phyloP scores from a whole-genome alignment of 352 stramenopile species.

The Pythium oligandrum region DNA sequence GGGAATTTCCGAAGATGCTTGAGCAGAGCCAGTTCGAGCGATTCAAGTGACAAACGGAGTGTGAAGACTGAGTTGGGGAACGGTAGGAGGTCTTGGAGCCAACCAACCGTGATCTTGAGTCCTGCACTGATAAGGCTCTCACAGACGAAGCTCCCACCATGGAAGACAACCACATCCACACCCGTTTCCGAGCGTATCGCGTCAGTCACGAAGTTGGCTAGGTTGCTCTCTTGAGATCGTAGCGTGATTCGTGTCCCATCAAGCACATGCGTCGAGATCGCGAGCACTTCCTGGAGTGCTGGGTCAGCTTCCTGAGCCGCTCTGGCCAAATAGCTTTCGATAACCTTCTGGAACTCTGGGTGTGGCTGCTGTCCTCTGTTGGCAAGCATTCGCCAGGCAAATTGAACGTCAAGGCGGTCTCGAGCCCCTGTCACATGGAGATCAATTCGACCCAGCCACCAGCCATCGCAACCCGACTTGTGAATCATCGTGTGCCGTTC shows the following conservation, averaged over 20 bases:
- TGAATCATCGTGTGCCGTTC: constrained; percentile 62
- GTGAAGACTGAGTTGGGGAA: no score
- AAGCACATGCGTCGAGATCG: constrained; percentile 24
- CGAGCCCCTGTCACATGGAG: constrained; percentile 12
- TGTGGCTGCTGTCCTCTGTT: constrained; percentile 52
- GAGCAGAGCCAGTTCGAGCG: no score
- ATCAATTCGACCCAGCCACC: constrained; percentile 71
- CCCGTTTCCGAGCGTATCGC: constrained; percentile 27
- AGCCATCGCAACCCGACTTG: constrained; percentile 83
- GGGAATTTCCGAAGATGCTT: no score
- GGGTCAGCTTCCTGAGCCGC: constrained; percentile 43
- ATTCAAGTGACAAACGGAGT: no score
- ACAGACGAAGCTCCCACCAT: no score
- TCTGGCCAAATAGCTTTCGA: constrained; percentile 47
- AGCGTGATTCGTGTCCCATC: constrained; percentile 67
- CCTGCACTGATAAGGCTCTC: no score
- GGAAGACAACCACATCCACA: no score
- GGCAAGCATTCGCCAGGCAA: constrained; percentile 59
- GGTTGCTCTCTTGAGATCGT: constrained; percentile 57
- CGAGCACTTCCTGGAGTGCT: constrained; percentile 32
- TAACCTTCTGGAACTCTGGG: constrained; percentile 27
- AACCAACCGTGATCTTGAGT: no score
- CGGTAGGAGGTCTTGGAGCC: no score
- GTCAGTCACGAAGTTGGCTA: constrained; percentile 76
- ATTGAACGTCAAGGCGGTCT: background rate